Base-by-base conservation (phyloP, 257 asterid genomes). In the Prunella vulgaris region DNA sequence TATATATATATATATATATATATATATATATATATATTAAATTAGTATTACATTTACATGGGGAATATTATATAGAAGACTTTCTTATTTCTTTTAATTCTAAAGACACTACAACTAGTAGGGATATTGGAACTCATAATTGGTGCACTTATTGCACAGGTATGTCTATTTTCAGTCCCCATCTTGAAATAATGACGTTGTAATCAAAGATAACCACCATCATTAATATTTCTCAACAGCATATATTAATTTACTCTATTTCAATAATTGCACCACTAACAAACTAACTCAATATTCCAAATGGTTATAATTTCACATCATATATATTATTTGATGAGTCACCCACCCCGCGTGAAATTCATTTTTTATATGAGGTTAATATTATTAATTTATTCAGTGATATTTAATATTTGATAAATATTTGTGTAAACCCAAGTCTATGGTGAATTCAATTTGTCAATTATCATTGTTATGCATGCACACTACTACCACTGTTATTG, bases 81-180 rank as follows among this genome's bases (percentile, higher is more conserved):
- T n/a, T n/a, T n/a, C n/a, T n/a, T n/a, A n/a, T 52, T 33, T 72
- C 65, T 33, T 33, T 33, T 33, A 33, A 52, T 15, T 60, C 14
- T 57, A 40, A 58, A 27, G 40, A n/a, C 33, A 14, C 27, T 14
- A 14, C 59, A 51, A 38, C 35, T 59, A 72, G 5, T 46, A 10
- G 58, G 66, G 32, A 52, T 64, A 42, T 42, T 21, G 60, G 56
- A 49, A 49, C 24, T 49, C 56, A 7, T 17, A 49, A 66, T 53
- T 25, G 62, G 48, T 38, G 63, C 71, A 38, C 58, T 67, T 79
- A 59, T 53, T 78, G 44, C 59, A 27, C 20, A 18, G 8, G 28
- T 0, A 5, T 25, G 57, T 20, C 53, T 37, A 25, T 72, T 72
- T 72, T 30, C 68, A 42, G 78, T 76, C 75, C 33, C 58, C 71